These are phyloP conservation scores for Didymosphaeria variabile DNA, from an alignment of 2,329 filamentous ascomycete genomes.

Conservation along the genomic window DNA sequence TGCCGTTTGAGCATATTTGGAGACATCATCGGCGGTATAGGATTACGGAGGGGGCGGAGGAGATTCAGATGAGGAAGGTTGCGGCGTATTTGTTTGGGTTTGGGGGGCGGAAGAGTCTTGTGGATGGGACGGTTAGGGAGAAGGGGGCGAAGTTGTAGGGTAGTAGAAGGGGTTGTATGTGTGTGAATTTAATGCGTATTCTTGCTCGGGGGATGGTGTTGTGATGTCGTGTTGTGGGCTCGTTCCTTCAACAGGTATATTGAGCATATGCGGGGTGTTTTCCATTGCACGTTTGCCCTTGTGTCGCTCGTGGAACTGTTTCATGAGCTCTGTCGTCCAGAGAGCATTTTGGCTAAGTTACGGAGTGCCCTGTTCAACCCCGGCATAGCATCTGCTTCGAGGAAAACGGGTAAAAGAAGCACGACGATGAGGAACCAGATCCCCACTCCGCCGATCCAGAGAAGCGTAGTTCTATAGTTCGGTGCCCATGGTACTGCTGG, in stretches of 20 bases:
- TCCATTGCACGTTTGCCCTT: no score
- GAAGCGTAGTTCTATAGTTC: constrained; percentile 12
- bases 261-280: no score
- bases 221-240: no score
- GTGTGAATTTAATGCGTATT: no score
- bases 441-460: constrained; percentile 28
- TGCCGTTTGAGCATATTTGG: constrained; percentile 72
- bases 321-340: background rate
- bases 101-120: constrained; percentile 54
- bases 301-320: no score
- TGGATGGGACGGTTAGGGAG: constrained; percentile 41
- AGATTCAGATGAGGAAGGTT: constrained; percentile 73
- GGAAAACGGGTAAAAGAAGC: constrained; percentile 35
- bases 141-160: constrained; percentile 42
- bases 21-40: constrained; percentile 69
- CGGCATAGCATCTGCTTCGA: constrained; percentile 41
- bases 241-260: no score
- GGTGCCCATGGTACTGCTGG: constrained; percentile 20
- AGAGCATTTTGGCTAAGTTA: background rate
- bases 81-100: constrained; percentile 68
- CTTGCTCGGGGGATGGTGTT: background rate
- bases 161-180: no score
- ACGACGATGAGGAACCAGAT: constrained; percentile 39
- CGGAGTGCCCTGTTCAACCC: constrained; percentile 34
- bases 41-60: constrained; percentile 71